Evolutionary conservation across 371 early-diverging fungal species (phyloP).

Genomic region (Mucor circinelloides): DNA sequence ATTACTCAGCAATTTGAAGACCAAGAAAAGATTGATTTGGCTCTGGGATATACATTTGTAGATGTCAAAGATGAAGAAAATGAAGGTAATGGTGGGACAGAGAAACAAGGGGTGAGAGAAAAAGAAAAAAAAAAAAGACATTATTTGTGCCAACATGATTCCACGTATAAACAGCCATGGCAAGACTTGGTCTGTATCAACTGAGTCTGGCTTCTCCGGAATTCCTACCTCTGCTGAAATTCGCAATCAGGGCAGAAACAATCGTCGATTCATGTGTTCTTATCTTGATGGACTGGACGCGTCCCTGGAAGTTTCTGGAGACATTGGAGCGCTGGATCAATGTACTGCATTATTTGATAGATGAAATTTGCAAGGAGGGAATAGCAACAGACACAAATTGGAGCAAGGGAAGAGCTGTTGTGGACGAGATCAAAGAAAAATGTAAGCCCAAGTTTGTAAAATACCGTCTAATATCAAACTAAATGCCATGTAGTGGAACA

Average conservation of each 20-base stretch:
- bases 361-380: slow-evolving; percentile 54
- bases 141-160: too few species aligned
- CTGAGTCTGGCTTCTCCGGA: slow-evolving; percentile 69
- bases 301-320: slow-evolving; percentile 84
- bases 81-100: slow-evolving; percentile 44
- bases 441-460: slow-evolving; percentile 37
- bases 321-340: slow-evolving; percentile 75
- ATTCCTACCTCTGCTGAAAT: slow-evolving; percentile 68
- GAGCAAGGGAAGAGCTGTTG: slow-evolving; percentile 61
- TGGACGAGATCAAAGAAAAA: slow-evolving; percentile 69
- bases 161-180: slow-evolving; percentile 67
- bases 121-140: neutral
- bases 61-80: slow-evolving; percentile 82
- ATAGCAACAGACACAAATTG: slow-evolving; percentile 28
- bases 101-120: neutral
- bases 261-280: slow-evolving; percentile 64
- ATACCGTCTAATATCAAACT: neutral
- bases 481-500: slow-evolving; percentile 46
- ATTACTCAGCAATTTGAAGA: slow-evolving; percentile 25
- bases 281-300: slow-evolving; percentile 86
- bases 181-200: slow-evolving; percentile 80
- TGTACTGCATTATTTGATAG: slow-evolving; percentile 58
- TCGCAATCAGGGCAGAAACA: slow-evolving; percentile 67
- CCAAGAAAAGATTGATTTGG: slow-evolving; percentile 60
- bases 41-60: slow-evolving; percentile 75